Evolutionary conservation across 306 rosid species (phyloP).

Genomic region (Alnus glutinosa): DNA sequence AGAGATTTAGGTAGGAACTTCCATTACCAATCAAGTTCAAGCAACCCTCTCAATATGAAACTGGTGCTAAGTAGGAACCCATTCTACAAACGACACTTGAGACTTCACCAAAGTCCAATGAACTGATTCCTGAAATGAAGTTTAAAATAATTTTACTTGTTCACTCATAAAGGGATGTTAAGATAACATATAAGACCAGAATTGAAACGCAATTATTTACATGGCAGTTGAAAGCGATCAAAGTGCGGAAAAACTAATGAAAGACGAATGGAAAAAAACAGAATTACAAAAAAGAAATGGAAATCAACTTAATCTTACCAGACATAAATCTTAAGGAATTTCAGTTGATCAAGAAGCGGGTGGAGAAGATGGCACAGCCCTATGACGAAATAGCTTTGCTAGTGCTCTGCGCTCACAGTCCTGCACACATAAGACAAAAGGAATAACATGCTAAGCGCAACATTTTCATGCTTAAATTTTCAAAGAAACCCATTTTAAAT

Average conservation of each 20-base stretch:
- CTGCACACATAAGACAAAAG: slow-evolving; percentile 40
- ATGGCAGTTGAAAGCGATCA: slow-evolving; percentile 15
- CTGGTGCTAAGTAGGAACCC: neutral
- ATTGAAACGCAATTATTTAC: slow-evolving; percentile 1
- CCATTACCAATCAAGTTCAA: neutral
- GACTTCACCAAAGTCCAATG: neutral
- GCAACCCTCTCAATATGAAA: neutral
- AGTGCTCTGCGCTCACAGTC: slow-evolving; percentile 94
- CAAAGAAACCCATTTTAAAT: neutral
- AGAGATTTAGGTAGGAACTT: neutral
- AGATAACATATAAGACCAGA: slow-evolving; percentile 15
- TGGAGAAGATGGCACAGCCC: slow-evolving; percentile 51
- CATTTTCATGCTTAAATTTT: neutral
- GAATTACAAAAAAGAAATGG: slow-evolving; percentile 7
- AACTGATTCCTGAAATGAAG: neutral
- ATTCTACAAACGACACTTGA: neutral
- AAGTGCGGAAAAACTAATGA: neutral
- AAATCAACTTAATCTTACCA: slow-evolving; percentile 22
- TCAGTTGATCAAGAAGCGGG: slow-evolving; percentile 39
- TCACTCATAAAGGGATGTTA: slow-evolving; percentile 19
- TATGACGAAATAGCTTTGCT: slow-evolving; percentile 76
- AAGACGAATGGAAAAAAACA: neutral
- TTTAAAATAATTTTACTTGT: slow-evolving; percentile 2
- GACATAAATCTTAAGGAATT: slow-evolving; percentile 18
- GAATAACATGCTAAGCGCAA: neutral